A percentile compares a stretch with the other conserved stretches of the same genome.
phyloP scores from a whole-genome alignment of 805 yeast genomes.

The Priceomyces haplophilus region DNA sequence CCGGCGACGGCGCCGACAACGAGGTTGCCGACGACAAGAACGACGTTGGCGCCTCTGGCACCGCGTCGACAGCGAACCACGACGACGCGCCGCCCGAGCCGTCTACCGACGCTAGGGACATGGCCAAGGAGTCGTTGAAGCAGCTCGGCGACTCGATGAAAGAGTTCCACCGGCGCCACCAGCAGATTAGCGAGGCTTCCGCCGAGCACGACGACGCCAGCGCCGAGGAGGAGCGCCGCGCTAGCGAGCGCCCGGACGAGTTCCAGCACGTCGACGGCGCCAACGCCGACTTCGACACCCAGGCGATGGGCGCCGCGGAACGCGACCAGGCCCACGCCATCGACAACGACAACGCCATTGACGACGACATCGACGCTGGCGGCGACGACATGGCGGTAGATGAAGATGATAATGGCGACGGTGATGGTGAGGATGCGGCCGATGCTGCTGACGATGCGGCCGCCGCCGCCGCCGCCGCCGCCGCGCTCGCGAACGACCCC shows the following conservation, averaged over 20 bases:
- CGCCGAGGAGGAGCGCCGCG: no score
- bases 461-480: no score
- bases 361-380: conserved; percentile 45
- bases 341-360: conserved; percentile 79
- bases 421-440: conserved; percentile 31
- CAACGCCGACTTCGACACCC: conserved; percentile 74
- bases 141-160: conserved; percentile 89
- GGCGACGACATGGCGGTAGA: conserved; percentile 29
- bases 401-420: conserved; percentile 24
- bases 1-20: conserved; percentile 60
- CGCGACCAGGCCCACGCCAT: conserved; percentile 74
- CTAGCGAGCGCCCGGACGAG: conserved; percentile 76
- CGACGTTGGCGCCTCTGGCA: conserved; percentile 66
- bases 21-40: conserved; percentile 57
- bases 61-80: conserved; percentile 38
- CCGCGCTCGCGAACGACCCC: no score
- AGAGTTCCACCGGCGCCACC: conserved; percentile 86
- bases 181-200: conserved; percentile 75
- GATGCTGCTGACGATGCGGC: conserved; percentile 51
- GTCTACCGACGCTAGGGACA: conserved; percentile 56
- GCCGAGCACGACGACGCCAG: conserved; percentile 44
- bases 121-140: conserved; percentile 73
- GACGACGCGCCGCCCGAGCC: conserved; percentile 29
- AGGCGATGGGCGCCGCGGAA: conserved; percentile 88
- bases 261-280: conserved; percentile 82